Base-by-base conservation (phyloP, 208 protist genomes). In the Acanthamoeba healyi region DNA sequence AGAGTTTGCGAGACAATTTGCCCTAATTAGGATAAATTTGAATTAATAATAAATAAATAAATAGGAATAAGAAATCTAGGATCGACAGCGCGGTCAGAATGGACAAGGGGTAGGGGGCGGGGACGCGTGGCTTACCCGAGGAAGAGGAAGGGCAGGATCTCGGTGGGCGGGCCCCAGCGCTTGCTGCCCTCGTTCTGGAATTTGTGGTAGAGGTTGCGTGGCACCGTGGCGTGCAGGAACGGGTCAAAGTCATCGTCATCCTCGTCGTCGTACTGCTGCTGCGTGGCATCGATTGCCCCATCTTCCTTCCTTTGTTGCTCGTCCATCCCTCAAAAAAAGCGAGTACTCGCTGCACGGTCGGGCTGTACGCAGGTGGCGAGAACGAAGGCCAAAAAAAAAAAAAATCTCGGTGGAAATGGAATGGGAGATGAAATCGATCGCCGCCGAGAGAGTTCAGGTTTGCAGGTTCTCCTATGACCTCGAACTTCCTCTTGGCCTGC, bases 101-200 rank as follows among this genome's bases (percentile, higher is more conserved):
- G 63, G 26, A 26, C 15, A 14, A 72, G 32, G 63, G 63, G 63
- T 32, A 26, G 29, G 15, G 40, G 29, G 67, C 34, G n/a, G 12
- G 12, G n/a, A 36, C 9, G 29, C 12, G 12, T 19, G 7, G 61
- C 19, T 42, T 65, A 88, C 81, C 81, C 81, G 24, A 88, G 51
- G 46, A 46, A 88, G 34, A 88, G 81, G 81, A 65, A 88, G 49
- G 81, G 81, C 12, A 88, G 46, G 81, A 88, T 88, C 22, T 63
- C 29, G 49, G 81, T 88, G 3, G 81, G 81, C 10, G 81, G 81
- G 0, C 81, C 81, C 81, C 81, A 88, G 6, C 49, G n/a, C 46
- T 88, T 63, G 49, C 42, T 88, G 3, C 81, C 81, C 38, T 81
- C 70, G 15, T 0, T 81, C 29, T 81, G 70, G 29, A 81, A 81